Evolutionary conservation across 371 early-diverging fungal genomes (phyloP).

Genomic region (Lichtheimia ornata): DNA sequence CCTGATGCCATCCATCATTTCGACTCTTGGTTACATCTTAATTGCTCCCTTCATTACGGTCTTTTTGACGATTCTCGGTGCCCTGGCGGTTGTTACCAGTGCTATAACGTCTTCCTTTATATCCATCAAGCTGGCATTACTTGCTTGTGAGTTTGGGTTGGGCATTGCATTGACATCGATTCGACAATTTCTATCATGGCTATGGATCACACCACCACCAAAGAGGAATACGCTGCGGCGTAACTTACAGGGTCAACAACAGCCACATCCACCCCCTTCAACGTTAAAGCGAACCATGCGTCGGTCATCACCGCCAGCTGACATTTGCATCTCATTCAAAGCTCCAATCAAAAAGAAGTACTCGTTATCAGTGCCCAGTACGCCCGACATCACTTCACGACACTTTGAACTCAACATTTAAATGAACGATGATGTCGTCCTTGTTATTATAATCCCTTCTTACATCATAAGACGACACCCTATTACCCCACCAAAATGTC

Average conservation of each 20-base stretch:
- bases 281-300: constrained; percentile 4
- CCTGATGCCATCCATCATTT: constrained; percentile 3
- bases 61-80: constrained; percentile 11
- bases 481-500: too few species aligned
- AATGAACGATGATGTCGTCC: neutral
- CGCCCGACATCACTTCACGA: constrained; percentile 11
- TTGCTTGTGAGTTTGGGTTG: constrained; percentile 17
- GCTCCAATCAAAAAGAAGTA: constrained; percentile 16
- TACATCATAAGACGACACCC: too few species aligned
- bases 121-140: constrained; percentile 17
- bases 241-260: neutral
- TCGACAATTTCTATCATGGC: constrained; percentile 8
- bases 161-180: constrained; percentile 18
- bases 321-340: constrained; percentile 8
- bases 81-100: constrained; percentile 18
- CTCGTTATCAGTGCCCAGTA: constrained; percentile 18
- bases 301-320: constrained; percentile 5
- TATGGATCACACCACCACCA: neutral
- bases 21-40: constrained; percentile 7
- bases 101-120: constrained; percentile 25
- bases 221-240: neutral
- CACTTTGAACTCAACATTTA: neutral
- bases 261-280: neutral
- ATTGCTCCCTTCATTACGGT: constrained; percentile 18
- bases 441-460: too few species aligned